Evolutionary conservation across 805 yeast species (phyloP).

Genomic region (Sungouiozyma intestinalis): DNA sequence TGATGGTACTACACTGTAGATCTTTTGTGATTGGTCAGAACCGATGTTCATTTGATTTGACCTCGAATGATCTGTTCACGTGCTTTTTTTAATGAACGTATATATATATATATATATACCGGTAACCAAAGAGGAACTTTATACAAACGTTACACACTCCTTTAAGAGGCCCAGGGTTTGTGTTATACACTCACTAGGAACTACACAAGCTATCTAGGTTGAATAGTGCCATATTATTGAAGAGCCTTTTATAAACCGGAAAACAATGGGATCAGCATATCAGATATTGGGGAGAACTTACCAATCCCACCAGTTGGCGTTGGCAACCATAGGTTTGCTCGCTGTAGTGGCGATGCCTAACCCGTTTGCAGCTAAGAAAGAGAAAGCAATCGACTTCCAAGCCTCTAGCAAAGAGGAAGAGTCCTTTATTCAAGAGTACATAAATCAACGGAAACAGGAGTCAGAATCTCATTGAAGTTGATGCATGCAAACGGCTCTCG

Average conservation of each 20-base stretch:
- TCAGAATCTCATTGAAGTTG: neutral
- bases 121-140: neutral
- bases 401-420: conserved; percentile 85
- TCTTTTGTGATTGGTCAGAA: conserved; percentile 2
- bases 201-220: too few relatives aligned
- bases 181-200: too few relatives aligned
- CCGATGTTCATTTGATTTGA: neutral
- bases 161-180: too few relatives aligned
- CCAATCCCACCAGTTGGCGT: conserved; percentile 74
- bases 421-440: conserved; percentile 64
- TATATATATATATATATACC: too few relatives aligned
- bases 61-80: neutral
- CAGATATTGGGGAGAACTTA: conserved; percentile 73
- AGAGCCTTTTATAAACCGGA: too few relatives aligned
- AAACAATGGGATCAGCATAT: conserved; percentile 72
- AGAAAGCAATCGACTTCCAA: conserved; percentile 55
- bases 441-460: conserved; percentile 33
- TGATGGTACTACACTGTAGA: too few relatives aligned
- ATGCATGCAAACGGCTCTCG: neutral
- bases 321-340: conserved; percentile 69
- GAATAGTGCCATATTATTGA: too few relatives aligned
- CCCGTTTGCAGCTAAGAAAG: conserved; percentile 48
- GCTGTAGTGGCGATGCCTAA: conserved; percentile 57
- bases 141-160: neutral
- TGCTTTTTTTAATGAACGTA: neutral